Base-by-base conservation (phyloP, 306 rosid species). In the Amphicarpaea edgeworthii region DNA sequence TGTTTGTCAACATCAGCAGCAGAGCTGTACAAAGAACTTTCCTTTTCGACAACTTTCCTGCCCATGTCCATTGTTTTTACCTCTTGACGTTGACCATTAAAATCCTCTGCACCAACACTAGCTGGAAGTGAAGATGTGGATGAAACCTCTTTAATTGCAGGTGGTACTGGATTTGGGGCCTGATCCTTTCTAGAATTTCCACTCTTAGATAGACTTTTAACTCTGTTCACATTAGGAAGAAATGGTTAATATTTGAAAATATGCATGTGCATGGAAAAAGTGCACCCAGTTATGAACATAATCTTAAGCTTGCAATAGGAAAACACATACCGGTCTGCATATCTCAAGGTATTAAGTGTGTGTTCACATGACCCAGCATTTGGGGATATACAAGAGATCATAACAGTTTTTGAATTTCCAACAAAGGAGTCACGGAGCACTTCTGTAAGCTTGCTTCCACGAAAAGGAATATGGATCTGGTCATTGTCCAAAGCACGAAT, bases 381-480 rank as follows among this genome's bases (percentile, higher is more conserved):
- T 57, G 99, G 99, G 72, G 99, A 95, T 82, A 95, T 95, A 85
- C 97, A 95, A 43, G 99, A 95, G 78, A 95, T 90, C 99, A 92
- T 95, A 64, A 95, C 99, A 60, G 97, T 95, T 82, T 90, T 92
- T 7, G 99, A 95, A 82, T 95, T 95, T 64, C 99, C 99, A 70
- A 95, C 97, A 43, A 92, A 95, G 62, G 99, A 95, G 85, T 95
- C 99, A 53, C 99, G 99, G 8, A 95, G 99, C 46, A 95, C 99
- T 90, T 95, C 97, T 28, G 99, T 95, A 61, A 95, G 99, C 84
- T 95, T 95, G 85, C 99, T 95, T 85, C 99, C 99, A 34, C 99
- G 96, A 64, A 95, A 95, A 59, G 97, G 97, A 77, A 92, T 92
- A 68, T 95, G 99, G 85, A 95, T 89, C 88, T 95, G 99, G 47